A percentile compares a stretch with the other conserved stretches of the same genome.
Conservation (phyloP, 495 filamentous ascomycete genomes). For the Penicillium cinerascens region DNA sequence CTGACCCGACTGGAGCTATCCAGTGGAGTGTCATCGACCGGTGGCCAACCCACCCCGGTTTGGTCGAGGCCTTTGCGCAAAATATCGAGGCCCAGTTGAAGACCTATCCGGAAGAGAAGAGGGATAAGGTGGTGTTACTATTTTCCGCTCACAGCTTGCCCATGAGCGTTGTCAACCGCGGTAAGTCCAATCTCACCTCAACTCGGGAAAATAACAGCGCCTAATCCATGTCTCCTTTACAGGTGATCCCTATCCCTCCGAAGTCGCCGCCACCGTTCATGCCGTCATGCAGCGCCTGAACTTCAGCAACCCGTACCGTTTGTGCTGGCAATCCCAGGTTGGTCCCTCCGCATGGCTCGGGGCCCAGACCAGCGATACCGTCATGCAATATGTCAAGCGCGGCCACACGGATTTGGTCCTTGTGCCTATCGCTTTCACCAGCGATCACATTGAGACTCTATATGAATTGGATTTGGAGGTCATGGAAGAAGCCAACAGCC, state of each 20-base stretch:
- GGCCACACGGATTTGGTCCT: conserved; percentile 88
- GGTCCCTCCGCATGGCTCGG: conserved; percentile 94
- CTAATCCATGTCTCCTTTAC: conserved; percentile 14
- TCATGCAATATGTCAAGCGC: conserved; percentile 83
- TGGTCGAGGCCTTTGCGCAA: conserved; percentile 85
- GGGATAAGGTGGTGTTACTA: conserved; percentile 76
- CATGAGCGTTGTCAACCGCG: conserved; percentile 94
- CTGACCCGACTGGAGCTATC: conserved; percentile 62
- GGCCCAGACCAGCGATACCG: conserved; percentile 85
- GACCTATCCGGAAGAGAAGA: conserved; percentile 75
- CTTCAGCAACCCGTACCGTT: conserved; percentile 81
- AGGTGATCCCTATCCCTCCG: conserved; percentile 94
- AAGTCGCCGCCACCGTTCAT: conserved; percentile 95
- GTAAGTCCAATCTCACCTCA: conserved; percentile 34
- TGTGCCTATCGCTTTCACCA: conserved; percentile 96
- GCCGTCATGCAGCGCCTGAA: conserved; percentile 90
- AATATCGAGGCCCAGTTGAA: conserved; percentile 82
- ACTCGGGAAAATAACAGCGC: neutral
- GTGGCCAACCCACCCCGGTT: conserved; percentile 87
- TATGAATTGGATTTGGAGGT: conserved; percentile 95
- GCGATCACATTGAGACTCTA: conserved; percentile 96
- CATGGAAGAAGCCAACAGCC: conserved; percentile 80
- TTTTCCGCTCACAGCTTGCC: conserved; percentile 96
- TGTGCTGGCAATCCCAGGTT: conserved; percentile 98
- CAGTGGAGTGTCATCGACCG: conserved; percentile 97